Conservation (phyloP, 139 green algal genomes). For the Zygnema circumcarinatum region DNA sequence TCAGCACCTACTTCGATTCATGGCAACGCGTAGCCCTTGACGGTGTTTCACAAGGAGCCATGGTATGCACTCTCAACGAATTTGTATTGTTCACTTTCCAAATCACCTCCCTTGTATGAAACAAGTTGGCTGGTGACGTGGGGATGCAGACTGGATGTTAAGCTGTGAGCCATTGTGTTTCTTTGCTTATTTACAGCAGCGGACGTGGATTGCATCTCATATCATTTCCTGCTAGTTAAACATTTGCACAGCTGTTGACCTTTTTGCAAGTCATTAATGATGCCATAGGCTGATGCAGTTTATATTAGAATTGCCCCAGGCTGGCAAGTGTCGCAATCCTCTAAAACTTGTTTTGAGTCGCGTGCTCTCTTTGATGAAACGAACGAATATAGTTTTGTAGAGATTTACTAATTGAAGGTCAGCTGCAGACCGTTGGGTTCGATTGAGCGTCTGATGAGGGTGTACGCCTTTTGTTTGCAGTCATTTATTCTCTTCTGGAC, state of each 20-base stretch:
- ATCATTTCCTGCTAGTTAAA: background rate
- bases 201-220: background rate
- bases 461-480: background rate
- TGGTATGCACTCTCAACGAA: background rate
- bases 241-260: background rate
- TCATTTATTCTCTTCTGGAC: constrained; percentile 20
- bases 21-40: constrained; percentile 24
- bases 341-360: background rate
- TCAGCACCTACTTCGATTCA: constrained; percentile 28
- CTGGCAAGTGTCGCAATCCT: background rate
- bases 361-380: background rate
- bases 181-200: background rate
- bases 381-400: background rate
- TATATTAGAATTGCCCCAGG: too few relatives aligned
- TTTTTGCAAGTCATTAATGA: too few relatives aligned
- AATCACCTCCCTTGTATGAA: background rate
- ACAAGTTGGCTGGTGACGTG: too few relatives aligned
- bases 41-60: constrained; percentile 24
- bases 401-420: too few relatives aligned
- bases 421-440: too few relatives aligned
- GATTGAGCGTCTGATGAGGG: background rate
- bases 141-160: too few relatives aligned
- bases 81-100: background rate
- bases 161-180: too few relatives aligned
- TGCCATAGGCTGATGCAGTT: too few relatives aligned